These are phyloP conservation scores for Euphorbia tirucalli DNA, from an alignment of 345 rosid species.

Conservation along the genomic window DNA sequence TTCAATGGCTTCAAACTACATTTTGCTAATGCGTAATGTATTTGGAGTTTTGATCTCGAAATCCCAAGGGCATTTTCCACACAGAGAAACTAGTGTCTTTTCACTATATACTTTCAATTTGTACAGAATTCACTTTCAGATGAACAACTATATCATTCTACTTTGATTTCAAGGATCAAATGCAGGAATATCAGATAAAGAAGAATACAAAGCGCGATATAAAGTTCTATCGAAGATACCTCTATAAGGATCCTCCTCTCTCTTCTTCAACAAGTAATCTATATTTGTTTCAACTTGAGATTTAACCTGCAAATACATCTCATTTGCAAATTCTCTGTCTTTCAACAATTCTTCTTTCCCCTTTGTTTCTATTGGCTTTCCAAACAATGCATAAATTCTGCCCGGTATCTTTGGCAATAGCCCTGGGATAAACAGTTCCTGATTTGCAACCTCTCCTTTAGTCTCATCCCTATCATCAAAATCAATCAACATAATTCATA, in stretches of 20 bases:
- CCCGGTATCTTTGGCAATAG: slow-evolving; percentile 67
- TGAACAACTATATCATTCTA: too few relatives aligned
- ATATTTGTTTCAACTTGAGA: slow-evolving; percentile 52
- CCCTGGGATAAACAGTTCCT: slow-evolving; percentile 46
- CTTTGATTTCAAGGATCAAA: slow-evolving; percentile 33
- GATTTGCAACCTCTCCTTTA: slow-evolving; percentile 64
- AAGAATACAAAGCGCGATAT: slow-evolving; percentile 37
- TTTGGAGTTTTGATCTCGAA: too few relatives aligned
- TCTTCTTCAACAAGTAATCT: slow-evolving; percentile 65
- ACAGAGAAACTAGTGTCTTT: too few relatives aligned
- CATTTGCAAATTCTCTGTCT: slow-evolving; percentile 50
- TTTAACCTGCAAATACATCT: slow-evolving; percentile 59
- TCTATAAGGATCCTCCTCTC: slow-evolving; percentile 74
- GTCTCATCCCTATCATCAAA: slow-evolving; percentile 46
- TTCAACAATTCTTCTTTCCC: slow-evolving; percentile 52
- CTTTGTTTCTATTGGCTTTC: slow-evolving; percentile 58
- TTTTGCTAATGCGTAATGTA: too few relatives aligned
- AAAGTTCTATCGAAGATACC: slow-evolving; percentile 48
- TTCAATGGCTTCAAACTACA: too few relatives aligned
- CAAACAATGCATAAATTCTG: slow-evolving; percentile 61
- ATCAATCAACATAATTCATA: slow-evolving; percentile 14
- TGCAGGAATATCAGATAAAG: slow-evolving; percentile 48
- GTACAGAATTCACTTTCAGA: not conserved
- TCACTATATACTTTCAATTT: not conserved
- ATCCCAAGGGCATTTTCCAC: too few relatives aligned